Evolutionary conservation across 768 basidiomycete genomes (phyloP).

Genomic region (Kondoa malvinella): DNA sequence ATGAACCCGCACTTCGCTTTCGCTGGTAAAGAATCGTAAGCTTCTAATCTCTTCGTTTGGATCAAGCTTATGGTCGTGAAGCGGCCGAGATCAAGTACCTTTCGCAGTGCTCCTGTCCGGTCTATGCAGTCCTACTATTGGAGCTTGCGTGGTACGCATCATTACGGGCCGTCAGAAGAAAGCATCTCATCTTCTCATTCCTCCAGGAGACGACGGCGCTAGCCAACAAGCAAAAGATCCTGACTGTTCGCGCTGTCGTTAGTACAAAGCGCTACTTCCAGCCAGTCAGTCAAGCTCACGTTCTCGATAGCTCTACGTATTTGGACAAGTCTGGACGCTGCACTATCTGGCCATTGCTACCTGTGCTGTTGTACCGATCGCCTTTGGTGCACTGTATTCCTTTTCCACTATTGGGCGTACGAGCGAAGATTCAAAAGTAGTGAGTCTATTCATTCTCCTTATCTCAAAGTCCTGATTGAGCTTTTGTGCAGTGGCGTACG

Average conservation of each 20-base stretch:
- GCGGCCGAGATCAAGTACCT: too few species aligned
- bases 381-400: not conserved
- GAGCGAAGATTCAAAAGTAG: not conserved
- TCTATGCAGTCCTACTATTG: not conserved
- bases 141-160: not conserved
- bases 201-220: not conserved
- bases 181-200: too few species aligned
- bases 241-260: not conserved
- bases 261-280: too few species aligned
- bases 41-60: too few species aligned
- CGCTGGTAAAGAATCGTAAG: not conserved
- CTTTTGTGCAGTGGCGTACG: not conserved
- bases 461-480: not conserved
- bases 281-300: too few species aligned
- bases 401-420: not conserved
- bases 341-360: not conserved
- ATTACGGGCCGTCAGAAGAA: too few species aligned
- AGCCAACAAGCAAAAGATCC: not conserved
- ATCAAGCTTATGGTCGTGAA: too few species aligned
- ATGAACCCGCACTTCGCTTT: not conserved
- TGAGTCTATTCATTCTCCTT: not conserved
- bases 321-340: not conserved
- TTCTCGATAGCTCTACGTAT: not conserved
- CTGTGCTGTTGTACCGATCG: not conserved
- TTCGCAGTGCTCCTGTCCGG: not conserved